Evolutionary conservation across 495 filamentous ascomycete species (phyloP).

Genomic region (Lichina pygmaea): DNA sequence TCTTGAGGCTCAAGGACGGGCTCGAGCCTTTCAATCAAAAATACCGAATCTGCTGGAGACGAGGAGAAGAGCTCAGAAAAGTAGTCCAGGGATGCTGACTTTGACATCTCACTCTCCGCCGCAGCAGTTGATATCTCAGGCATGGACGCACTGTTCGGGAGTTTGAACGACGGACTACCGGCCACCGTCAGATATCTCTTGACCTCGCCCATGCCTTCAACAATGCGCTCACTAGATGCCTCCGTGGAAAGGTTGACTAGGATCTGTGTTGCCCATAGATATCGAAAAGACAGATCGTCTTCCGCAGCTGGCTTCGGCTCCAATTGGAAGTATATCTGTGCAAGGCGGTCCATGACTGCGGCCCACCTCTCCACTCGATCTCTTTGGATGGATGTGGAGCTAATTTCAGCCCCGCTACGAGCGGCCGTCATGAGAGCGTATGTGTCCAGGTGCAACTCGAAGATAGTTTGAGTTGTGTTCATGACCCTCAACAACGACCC

Average conservation of each 20-base stretch:
- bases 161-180: conserved; percentile 22
- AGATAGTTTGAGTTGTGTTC: conserved; percentile 44
- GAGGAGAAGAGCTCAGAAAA: conserved; percentile 59
- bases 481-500: conserved; percentile 3
- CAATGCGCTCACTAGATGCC: conserved; percentile 43
- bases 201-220: conserved; percentile 56
- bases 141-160: conserved; percentile 74
- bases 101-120: conserved; percentile 69
- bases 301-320: conserved; percentile 7
- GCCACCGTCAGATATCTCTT: conserved; percentile 19
- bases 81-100: conserved; percentile 86
- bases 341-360: conserved; percentile 34
- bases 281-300: conserved; percentile 23
- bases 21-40: conserved; percentile 74
- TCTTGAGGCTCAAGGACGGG: conserved; percentile 53
- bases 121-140: conserved; percentile 59
- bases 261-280: conserved; percentile 67
- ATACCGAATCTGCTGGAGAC: conserved; percentile 39
- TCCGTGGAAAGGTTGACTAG: conserved; percentile 41
- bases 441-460: conserved; percentile 73
- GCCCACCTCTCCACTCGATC: conserved; percentile 55
- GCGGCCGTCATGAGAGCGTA: conserved; percentile 54
- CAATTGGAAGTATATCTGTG: conserved; percentile 15
- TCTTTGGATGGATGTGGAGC: conserved; percentile 29
- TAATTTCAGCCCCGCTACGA: conserved; percentile 34